Conservation (phyloP, 2,329 filamentous ascomycete genomes). For the Colletotrichum liaoningense region DNA sequence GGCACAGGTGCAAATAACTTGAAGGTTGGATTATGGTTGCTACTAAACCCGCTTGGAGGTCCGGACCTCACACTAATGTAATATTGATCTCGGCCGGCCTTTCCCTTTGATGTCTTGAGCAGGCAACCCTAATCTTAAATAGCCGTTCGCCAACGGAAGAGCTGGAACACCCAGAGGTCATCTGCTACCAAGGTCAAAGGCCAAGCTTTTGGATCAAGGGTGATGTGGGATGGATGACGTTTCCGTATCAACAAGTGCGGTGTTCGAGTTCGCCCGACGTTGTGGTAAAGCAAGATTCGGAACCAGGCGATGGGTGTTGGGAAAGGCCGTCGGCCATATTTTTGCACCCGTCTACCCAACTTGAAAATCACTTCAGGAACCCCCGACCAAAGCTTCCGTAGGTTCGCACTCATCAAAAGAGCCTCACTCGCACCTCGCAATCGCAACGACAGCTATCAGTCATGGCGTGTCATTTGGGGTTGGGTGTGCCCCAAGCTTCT, state of each 20-base stretch:
- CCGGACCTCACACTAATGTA: neutral
- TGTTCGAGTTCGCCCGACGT: slow-evolving; percentile 10
- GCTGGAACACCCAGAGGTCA: neutral
- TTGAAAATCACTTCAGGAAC: neutral
- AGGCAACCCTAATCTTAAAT: slow-evolving; percentile 32
- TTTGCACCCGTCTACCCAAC: neutral
- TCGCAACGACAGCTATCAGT: neutral
- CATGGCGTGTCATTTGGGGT: neutral
- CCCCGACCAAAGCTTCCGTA: slow-evolving; percentile 12
- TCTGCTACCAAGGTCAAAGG: neutral
- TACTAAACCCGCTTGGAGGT: slow-evolving; percentile 1
- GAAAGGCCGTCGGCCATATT: neutral
- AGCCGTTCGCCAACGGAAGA: neutral
- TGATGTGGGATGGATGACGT: slow-evolving; percentile 5
- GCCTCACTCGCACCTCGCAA: neutral
- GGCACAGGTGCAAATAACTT: neutral
- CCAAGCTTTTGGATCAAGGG: neutral
- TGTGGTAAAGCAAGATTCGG: slow-evolving; percentile 5
- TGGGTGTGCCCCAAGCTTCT: neutral
- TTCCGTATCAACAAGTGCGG: neutral
- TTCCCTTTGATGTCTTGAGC: neutral
- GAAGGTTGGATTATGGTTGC: slow-evolving; percentile 4
- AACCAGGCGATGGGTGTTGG: neutral
- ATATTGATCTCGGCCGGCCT: neutral
- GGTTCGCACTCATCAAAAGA: neutral